A percentile compares a stretch with the other conserved stretches of the same genome.
phyloP scores from a whole-genome alignment of 331 rosid species.

The Quercus lobata region DNA sequence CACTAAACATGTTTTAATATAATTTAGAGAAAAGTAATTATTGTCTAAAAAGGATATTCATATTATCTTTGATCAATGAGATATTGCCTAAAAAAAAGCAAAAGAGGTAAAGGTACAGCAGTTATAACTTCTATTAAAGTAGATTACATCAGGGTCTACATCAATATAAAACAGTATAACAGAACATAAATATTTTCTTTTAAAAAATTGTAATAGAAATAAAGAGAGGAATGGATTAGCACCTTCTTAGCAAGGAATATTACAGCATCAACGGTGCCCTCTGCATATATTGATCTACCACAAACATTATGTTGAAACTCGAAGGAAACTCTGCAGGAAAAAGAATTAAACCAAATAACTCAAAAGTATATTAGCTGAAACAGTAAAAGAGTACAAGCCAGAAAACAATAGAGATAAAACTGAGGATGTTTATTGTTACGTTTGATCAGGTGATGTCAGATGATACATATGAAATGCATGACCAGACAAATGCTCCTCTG shows the following conservation, averaged over 20 bases:
- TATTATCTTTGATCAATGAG: background rate
- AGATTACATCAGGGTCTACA: background rate
- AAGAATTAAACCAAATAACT: background rate
- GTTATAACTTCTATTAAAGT: background rate
- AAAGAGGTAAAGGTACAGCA: background rate
- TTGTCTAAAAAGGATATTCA: background rate
- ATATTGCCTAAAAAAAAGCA: background rate
- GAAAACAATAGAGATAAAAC: slow-evolving; percentile 1
- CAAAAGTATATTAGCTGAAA: background rate
- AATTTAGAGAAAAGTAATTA: background rate
- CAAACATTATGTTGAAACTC: slow-evolving; percentile 97
- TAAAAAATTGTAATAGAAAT: background rate
- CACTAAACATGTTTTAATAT: background rate
- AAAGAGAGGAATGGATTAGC: slow-evolving; percentile 6
- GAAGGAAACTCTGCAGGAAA: slow-evolving; percentile 71
- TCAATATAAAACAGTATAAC: background rate
- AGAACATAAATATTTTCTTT: background rate
- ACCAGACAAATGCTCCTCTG: slow-evolving; percentile 84
- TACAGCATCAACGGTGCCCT: slow-evolving; percentile 89
- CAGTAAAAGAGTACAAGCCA: background rate
- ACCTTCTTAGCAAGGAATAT: slow-evolving; percentile 89
- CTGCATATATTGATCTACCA: slow-evolving; percentile 93
- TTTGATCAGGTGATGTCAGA: slow-evolving; percentile 75
- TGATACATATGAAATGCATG: slow-evolving; percentile 95
- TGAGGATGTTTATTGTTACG: slow-evolving; percentile 45